A percentile compares a stretch with the other conserved stretches of the same genome.
These are phyloP conservation scores for Saccharomyces hybrid DNA, from an alignment of 1,139 yeast species.

Conservation along the genomic window DNA sequence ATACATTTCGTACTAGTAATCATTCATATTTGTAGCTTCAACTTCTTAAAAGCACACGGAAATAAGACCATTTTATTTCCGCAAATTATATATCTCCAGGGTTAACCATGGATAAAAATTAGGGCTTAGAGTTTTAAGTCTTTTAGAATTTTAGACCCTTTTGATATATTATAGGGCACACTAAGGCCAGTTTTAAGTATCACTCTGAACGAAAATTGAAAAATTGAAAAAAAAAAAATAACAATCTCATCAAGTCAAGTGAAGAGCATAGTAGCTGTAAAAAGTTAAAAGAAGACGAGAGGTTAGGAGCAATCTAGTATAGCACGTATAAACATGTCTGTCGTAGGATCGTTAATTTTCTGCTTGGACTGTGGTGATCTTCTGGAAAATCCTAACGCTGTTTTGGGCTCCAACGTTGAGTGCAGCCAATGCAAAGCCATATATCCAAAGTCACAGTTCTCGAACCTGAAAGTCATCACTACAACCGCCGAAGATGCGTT, in stretches of 20 bases:
- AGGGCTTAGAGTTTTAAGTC: not conserved
- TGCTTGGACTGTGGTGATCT: constrained; percentile 92
- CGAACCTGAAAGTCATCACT: constrained; percentile 78
- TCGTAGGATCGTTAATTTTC: constrained; percentile 88
- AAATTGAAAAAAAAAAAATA: not conserved
- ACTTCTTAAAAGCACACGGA: too few species aligned
- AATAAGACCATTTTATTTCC: too few species aligned
- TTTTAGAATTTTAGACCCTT: not conserved
- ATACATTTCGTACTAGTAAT: not conserved
- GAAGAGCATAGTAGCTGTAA: not conserved
- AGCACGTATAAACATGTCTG: constrained; percentile 52
- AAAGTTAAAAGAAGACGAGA: not conserved
- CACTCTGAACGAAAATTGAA: not conserved
- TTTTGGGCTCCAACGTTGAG: constrained; percentile 43
- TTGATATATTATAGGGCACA: not conserved
- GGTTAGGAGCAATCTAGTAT: not conserved
- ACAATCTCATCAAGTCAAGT: too few species aligned
- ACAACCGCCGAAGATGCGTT: constrained; percentile 81
- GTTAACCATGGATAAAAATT: too few species aligned
- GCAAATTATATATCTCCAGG: too few species aligned
- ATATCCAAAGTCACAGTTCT: constrained; percentile 51
- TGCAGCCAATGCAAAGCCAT: constrained; percentile 66
- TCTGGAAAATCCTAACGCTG: constrained; percentile 49
- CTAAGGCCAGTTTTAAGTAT: not conserved
- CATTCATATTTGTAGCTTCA: too few species aligned